A percentile compares a stretch with the other conserved stretches of the same genome.
These are phyloP conservation scores for Xanthoconium purpureum DNA, from an alignment of 768 basidiomycete species.

Conservation along the genomic window DNA sequence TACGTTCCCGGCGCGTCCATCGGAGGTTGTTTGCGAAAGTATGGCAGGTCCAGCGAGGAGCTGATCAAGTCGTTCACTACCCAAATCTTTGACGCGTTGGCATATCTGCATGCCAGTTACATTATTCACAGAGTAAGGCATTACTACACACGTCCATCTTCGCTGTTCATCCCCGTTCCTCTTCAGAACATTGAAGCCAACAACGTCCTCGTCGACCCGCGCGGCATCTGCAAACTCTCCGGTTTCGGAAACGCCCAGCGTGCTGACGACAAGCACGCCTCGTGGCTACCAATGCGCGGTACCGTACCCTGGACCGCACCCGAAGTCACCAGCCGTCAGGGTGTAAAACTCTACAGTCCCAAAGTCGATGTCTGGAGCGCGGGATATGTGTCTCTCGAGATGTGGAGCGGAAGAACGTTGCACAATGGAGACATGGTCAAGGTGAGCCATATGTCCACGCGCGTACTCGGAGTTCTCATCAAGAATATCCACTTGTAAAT, in stretches of 20 bases:
- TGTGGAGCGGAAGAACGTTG: constrained; percentile 93
- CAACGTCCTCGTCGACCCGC: constrained; percentile 88
- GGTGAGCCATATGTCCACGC: neutral
- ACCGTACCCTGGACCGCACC: constrained; percentile 98
- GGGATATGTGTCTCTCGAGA: constrained; percentile 30
- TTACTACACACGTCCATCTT: neutral
- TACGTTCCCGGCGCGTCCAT: constrained; percentile 89
- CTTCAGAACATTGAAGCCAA: constrained; percentile 88
- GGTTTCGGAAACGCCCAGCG: constrained; percentile 95
- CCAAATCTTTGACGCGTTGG: constrained; percentile 84
- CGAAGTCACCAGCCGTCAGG: constrained; percentile 77
- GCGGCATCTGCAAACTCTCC: constrained; percentile 90
- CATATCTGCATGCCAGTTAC: constrained; percentile 83
- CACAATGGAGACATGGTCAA: constrained; percentile 56
- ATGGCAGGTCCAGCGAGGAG: constrained; percentile 84
- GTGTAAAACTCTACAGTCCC: constrained; percentile 45
- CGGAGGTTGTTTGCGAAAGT: constrained; percentile 76
- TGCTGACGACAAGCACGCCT: constrained; percentile 73
- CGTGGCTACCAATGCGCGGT: constrained; percentile 89
- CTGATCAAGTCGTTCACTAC: constrained; percentile 85
- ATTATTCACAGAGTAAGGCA: constrained; percentile 81
- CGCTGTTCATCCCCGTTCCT: neutral
- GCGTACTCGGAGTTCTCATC: neutral
- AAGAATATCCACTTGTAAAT: neutral
- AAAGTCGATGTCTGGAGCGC: neutral